A percentile compares a stretch with the other conserved stretches of the same genome.
Evolutionary conservation across 129 eudicot genomes (phyloP).

Genomic region (Tagetes patula): DNA sequence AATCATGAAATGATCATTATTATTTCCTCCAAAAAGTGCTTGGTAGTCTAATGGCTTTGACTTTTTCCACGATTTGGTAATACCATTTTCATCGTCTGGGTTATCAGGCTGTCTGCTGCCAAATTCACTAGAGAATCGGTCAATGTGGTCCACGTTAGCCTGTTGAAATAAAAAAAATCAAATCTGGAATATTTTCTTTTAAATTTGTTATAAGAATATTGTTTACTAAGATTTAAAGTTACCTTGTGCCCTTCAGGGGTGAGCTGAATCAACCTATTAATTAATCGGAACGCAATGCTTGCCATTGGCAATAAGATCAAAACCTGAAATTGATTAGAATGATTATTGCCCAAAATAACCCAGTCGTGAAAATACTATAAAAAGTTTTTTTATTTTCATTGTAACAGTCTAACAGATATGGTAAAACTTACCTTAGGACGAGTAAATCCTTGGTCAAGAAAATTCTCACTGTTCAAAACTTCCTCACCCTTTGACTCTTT

Average conservation of each 20-base stretch:
- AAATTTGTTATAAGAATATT: neutral
- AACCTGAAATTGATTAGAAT: slow-evolving; percentile 44
- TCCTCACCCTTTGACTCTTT: slow-evolving; percentile 46
- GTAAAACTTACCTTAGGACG: slow-evolving; percentile 73
- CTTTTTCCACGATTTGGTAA: slow-evolving; percentile 42
- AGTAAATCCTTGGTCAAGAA: slow-evolving; percentile 81
- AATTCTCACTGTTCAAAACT: slow-evolving; percentile 36
- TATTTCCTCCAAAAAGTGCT: slow-evolving; percentile 72
- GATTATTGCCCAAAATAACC: neutral
- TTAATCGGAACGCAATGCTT: slow-evolving; percentile 73
- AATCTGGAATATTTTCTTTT: neutral
- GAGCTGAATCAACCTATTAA: slow-evolving; percentile 77
- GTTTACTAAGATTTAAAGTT: slow-evolving; percentile 7
- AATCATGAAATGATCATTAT: slow-evolving; percentile 72
- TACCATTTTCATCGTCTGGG: slow-evolving; percentile 48
- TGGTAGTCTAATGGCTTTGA: slow-evolving; percentile 78
- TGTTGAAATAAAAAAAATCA: slow-evolving; percentile 29
- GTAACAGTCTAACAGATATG: neutral
- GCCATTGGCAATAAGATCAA: slow-evolving; percentile 76
- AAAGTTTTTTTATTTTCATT: neutral
- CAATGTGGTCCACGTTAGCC: slow-evolving; percentile 73
- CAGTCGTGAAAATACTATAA: neutral
- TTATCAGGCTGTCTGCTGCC: slow-evolving; percentile 49
- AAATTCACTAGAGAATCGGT: slow-evolving; percentile 64
- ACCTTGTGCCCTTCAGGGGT: slow-evolving; percentile 83